Evolutionary conservation across 1,284 basidiomycete genomes (phyloP), one percentile per base, ranked within the genome.

Genomic region (Cutaneotrichosporon cavernicola): DNA sequence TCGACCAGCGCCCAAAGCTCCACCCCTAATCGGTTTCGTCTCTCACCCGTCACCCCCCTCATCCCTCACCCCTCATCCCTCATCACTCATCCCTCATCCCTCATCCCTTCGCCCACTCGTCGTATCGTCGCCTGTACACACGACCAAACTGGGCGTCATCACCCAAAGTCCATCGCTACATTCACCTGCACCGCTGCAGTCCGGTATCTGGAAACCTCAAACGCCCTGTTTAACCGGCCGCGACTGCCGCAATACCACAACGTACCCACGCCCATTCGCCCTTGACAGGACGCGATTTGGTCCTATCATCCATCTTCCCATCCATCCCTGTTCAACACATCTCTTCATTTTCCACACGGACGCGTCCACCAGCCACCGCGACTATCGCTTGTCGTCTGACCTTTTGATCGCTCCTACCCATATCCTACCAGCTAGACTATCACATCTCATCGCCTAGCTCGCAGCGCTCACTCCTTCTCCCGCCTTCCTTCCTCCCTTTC

Each of bases 281-380:
- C 43, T 18, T n/a, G 16, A 46, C 18, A 46, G 18, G 43, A 46
- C 43, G 16, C 43, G 43, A 46, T 18, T 18, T 46, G 16, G 43
- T 46, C 43, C 43, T 46, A 46, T 46, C 43, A 46, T 46, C 18
- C 43, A 46, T n/a, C 40, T 43, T 43, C 5, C 14, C 40, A 13
- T 18, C 43, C 43, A 46, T 46, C 43, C 43, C 43, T 46, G 43
- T 46, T 46, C 43, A 46, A n/a, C 43, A 46, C 43, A 46, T 46
- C 43, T 46, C 43, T 46, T 46, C 43, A 8, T 46, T 46, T 46
- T 46, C 18, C 43, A 46, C 43, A 50, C 49, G 22, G 49, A 30
- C 49, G 49, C 49, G 49, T 50, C 22, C 9, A 36, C 18, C 53
- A 36, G 21, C 36, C 34, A 16, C 43, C 7, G 18, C 43, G 7